These are phyloP conservation scores for Xylaria telfairii DNA, from an alignment of 495 filamentous ascomycete genomes.

Conservation along the genomic window DNA sequence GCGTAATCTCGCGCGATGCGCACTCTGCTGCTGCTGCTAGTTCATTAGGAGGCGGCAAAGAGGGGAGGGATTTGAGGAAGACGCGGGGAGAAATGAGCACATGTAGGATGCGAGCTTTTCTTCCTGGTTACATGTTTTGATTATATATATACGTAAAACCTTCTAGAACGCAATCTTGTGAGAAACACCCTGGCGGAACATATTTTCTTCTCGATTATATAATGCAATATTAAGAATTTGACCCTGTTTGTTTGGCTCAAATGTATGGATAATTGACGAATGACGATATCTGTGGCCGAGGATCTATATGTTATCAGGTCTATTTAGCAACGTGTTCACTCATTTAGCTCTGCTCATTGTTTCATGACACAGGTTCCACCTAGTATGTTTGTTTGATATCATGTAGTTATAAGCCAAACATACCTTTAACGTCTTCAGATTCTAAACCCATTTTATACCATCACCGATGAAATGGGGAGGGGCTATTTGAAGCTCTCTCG, in stretches of 20 bases:
- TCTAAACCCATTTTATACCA: background rate
- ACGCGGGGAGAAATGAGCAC: background rate
- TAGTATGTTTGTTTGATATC: background rate
- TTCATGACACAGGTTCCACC: background rate
- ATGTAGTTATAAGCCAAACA: background rate
- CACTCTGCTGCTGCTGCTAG: background rate
- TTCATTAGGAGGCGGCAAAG: too few species aligned
- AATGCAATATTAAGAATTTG: slow-evolving; percentile 13
- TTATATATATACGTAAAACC: slow-evolving; percentile 4
- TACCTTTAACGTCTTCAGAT: background rate
- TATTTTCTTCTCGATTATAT: slow-evolving; percentile 14
- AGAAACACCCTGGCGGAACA: slow-evolving; percentile 17
- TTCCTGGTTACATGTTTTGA: background rate
- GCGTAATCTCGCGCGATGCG: background rate
- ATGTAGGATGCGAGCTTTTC: background rate
- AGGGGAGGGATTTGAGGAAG: background rate
- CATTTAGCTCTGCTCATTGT: background rate
- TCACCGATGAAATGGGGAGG: background rate
- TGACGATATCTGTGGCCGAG: background rate
- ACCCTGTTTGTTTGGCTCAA: background rate
- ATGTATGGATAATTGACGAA: background rate
- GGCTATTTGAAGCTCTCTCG: background rate
- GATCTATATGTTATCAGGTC: background rate
- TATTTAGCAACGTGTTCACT: background rate
- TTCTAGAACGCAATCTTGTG: slow-evolving; percentile 7